Evolutionary conservation across 495 filamentous ascomycete species (phyloP).

Genomic region (Diplogelasinospora grovesii): DNA sequence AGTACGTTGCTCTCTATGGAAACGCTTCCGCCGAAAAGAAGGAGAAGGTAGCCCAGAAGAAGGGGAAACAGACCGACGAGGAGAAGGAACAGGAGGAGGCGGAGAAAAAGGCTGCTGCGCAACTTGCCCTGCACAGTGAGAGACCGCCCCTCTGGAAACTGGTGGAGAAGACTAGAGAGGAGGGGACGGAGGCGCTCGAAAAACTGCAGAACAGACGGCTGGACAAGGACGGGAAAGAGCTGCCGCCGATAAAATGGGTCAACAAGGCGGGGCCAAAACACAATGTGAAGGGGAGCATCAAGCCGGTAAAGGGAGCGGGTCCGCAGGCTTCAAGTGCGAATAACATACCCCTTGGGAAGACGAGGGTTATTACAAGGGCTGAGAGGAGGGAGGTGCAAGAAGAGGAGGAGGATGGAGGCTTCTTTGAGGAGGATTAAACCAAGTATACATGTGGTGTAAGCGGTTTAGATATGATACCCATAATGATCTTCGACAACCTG

Average conservation of each 20-base stretch:
- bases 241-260: too few relatives aligned
- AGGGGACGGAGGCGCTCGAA: constrained; percentile 50
- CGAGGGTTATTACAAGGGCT: too few relatives aligned
- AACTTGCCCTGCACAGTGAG: constrained; percentile 27
- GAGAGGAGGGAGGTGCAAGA: constrained; percentile 2
- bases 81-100: constrained; percentile 8
- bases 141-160: constrained; percentile 59
- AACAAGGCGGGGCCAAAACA: too few relatives aligned
- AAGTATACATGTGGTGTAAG: too few relatives aligned
- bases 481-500: too few relatives aligned
- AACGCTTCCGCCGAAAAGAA: constrained; percentile 39
- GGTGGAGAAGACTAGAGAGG: constrained; percentile 62
- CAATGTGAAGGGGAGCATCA: too few relatives aligned
- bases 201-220: constrained; percentile 39
- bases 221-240: too few relatives aligned
- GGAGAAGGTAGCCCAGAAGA: constrained; percentile 11
- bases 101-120: constrained; percentile 27
- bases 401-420: constrained; percentile 20
- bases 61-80: not conserved
- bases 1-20: constrained; percentile 74
- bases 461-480: too few relatives aligned
- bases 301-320: too few relatives aligned
- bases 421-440: constrained; percentile 27
- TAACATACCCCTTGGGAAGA: too few relatives aligned
- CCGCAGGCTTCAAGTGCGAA: too few relatives aligned